Evolutionary conservation across 352 stramenopile genomes (phyloP).

Genomic region (Pythium chondricola): DNA sequence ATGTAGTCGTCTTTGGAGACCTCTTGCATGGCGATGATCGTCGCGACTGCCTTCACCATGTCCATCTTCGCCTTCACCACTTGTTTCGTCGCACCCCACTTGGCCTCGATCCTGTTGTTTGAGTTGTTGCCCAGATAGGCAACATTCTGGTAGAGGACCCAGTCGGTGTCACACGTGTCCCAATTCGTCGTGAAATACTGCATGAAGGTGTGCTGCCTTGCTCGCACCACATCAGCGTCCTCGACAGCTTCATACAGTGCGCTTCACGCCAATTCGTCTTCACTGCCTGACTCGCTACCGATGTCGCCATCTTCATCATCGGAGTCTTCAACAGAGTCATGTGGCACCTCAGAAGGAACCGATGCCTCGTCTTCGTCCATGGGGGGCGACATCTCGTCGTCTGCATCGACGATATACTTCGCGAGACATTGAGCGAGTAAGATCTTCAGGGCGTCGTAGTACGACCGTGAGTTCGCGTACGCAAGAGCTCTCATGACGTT

Average conservation of each 20-base stretch:
- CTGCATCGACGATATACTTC: not conserved
- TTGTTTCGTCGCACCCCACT: conserved; percentile 1
- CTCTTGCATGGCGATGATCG: conserved; percentile 16
- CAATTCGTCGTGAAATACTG: not conserved
- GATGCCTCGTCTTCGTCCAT: too few relatives aligned
- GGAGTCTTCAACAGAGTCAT: not conserved
- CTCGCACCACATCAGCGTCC: conserved; percentile 6
- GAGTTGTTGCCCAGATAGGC: conserved; percentile 9
- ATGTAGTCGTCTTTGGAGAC: conserved; percentile 11
- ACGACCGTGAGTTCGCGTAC: not conserved
- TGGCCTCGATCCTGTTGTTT: conserved; percentile 6
- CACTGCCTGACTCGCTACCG: not conserved
- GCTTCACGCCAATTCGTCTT: conserved; percentile 4
- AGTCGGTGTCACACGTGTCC: conserved; percentile 2
- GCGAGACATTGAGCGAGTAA: not conserved
- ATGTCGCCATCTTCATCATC: not conserved
- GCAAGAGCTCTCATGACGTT: not conserved
- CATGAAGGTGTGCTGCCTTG: conserved; percentile 8
- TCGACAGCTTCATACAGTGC: not conserved
- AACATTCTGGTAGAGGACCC: conserved; percentile 1
- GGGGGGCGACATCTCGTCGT: not conserved
- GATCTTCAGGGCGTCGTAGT: not conserved
- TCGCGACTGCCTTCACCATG: conserved; percentile 15
- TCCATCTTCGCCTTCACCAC: conserved; percentile 7
- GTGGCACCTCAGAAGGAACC: too few relatives aligned